Conservation (phyloP, 805 yeast species). For the Wickerhamiella dianesei region DNA sequence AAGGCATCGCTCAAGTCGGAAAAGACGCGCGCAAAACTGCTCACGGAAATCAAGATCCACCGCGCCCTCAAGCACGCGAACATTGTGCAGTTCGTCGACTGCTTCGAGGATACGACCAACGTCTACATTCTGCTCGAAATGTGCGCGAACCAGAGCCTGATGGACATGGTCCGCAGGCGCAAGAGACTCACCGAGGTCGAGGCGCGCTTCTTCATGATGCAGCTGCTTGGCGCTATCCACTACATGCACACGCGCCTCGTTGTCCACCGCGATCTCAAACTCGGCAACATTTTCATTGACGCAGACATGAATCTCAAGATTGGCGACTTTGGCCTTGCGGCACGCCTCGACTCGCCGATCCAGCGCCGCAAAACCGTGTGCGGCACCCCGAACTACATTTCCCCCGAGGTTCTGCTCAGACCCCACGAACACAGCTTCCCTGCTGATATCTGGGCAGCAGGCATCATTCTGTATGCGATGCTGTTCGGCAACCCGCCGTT, state of each 20-base stretch:
- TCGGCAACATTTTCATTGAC: conserved; percentile 92
- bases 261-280: conserved; percentile 88
- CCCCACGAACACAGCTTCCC: conserved; percentile 74
- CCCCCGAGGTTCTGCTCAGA: conserved; percentile 82
- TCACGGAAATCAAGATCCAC: conserved; percentile 92
- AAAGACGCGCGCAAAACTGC: conserved; percentile 62
- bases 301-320: conserved; percentile 86
- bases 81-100: conserved; percentile 84
- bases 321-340: conserved; percentile 98
- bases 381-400: conserved; percentile 97
- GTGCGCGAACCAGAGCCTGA: conserved; percentile 86
- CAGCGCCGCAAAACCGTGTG: conserved; percentile 87
- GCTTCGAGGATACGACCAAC: conserved; percentile 92
- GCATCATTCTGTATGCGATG: conserved; percentile 90
- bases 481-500: conserved; percentile 93
- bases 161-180: conserved; percentile 81
- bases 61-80: conserved; percentile 78
- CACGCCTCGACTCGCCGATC: conserved; percentile 57
- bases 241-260: conserved; percentile 87
- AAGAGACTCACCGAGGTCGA: conserved; percentile 83
- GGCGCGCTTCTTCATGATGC: conserved; percentile 78
- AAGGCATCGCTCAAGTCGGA: conserved; percentile 84
- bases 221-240: conserved; percentile 84
- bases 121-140: conserved; percentile 89
- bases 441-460: conserved; percentile 96